These are phyloP conservation scores for Mycena sp. DNA, from an alignment of 1,284 basidiomycete genomes.

Conservation along the genomic window DNA sequence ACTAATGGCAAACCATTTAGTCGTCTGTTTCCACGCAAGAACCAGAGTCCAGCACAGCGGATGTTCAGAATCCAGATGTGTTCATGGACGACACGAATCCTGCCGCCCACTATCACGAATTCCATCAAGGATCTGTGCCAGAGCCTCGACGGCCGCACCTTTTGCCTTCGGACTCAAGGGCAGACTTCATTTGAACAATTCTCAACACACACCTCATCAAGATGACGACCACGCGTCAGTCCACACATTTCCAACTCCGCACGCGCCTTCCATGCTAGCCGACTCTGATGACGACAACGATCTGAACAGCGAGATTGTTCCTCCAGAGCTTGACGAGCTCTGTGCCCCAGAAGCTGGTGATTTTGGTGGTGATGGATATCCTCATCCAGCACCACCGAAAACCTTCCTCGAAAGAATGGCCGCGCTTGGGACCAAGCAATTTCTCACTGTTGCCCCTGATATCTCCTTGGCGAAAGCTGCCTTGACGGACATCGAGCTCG, in stretches of 20 bases:
- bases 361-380: constrained; percentile 3
- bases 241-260: neutral
- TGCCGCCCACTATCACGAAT: neutral
- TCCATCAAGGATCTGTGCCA: constrained; percentile 3
- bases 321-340: constrained; percentile 6
- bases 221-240: neutral
- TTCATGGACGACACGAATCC: neutral
- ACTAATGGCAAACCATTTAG: neutral
- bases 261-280: neutral
- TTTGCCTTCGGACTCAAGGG: neutral
- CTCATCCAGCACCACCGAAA: too few species aligned
- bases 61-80: neutral
- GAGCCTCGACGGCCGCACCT: constrained; percentile 3
- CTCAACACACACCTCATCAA: neutral
- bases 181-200: neutral
- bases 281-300: constrained; percentile 2
- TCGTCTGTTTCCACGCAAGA: neutral
- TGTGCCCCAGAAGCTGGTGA: neutral
- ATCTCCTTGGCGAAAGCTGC: constrained; percentile 7
- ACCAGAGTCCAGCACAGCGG: too few species aligned
- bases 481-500: neutral
- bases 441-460: constrained; percentile 2
- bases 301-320: constrained; percentile 1
- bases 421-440: neutral
- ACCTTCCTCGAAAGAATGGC: constrained; percentile 6